Evolutionary conservation across 768 basidiomycete genomes (phyloP), one percentile per base, ranked within the genome.

Genomic region (Candolleomyces aberdarensis): DNA sequence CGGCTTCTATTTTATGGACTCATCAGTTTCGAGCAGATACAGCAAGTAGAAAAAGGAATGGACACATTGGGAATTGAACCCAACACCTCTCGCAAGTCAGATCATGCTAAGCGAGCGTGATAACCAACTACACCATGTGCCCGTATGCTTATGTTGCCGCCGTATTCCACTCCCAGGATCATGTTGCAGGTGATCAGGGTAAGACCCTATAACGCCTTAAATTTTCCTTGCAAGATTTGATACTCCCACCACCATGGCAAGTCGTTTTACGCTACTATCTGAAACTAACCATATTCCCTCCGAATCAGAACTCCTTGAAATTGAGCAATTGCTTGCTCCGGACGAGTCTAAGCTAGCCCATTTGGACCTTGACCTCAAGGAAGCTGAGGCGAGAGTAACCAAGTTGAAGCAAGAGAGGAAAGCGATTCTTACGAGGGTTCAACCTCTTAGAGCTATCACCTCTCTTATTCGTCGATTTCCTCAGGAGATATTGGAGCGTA

Each of bases 401-500:
- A 47, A 47, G 46, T 7, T 22, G 46, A 47, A 17, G 20, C 7
- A 47, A 14, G 46, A 47, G 20, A 10, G 20, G 15, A 22, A 17
- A 14, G 46, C 46, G 15, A 22, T 47, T 22, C 46, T 47, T 17
- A 17, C 17, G 46, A 47, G 20, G 15, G 20, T 17, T 22, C 17
- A 22, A 14, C 46, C 46, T 47, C 17, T 47, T 22, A 10, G 20
- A 22, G 46, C 46, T 7, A 17, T 47, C n/a, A 17, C 46, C 20
- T 47, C 46, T 47, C 46, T 47, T 14, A 56, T 64, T 17, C 57
- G 63, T 31, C 56, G 58, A 10, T 32, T 68, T 14, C 62, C 64
- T 2, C 57, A 55, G 2, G 65, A 68, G 40, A 56, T 66, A 13
- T 56, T 68, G 11, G 62, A 63, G 17, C 58, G 60, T 19, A 64